Evolutionary conservation across 768 basidiomycete species (phyloP).

Genomic region (Infundibulicybe gibba): DNA sequence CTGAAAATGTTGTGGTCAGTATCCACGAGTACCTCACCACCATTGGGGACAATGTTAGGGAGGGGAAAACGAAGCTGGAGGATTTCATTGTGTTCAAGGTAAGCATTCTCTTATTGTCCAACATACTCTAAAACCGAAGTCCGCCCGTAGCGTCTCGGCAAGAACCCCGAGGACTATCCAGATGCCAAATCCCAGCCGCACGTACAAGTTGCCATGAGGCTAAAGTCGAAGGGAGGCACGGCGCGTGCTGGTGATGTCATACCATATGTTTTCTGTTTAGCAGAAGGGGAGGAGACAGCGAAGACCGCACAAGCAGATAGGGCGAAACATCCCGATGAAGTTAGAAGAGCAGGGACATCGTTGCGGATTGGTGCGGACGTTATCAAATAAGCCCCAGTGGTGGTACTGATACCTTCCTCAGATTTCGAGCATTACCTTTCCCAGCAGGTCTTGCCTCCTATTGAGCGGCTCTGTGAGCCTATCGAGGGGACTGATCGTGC

Average conservation of each 20-base stretch:
- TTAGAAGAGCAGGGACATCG: constrained; percentile 62
- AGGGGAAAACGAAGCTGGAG: constrained; percentile 77
- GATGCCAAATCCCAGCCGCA: constrained; percentile 95
- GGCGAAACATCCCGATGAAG: constrained; percentile 92
- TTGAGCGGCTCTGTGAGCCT: constrained; percentile 92
- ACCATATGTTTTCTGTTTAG: constrained; percentile 89
- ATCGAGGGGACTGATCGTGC: constrained; percentile 95
- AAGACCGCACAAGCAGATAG: constrained; percentile 83
- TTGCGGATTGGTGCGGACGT: constrained; percentile 64
- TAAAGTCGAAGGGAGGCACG: constrained; percentile 80
- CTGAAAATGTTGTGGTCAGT: constrained; percentile 83
- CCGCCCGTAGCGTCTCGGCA: constrained; percentile 75
- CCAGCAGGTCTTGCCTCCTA: constrained; percentile 89
- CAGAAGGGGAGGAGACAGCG: constrained; percentile 65
- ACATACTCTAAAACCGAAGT: too few species aligned
- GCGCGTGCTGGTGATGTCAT: constrained; percentile 91
- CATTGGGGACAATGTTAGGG: constrained; percentile 75
- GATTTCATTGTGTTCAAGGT: constrained; percentile 97
- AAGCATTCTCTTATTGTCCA: constrained; percentile 7
- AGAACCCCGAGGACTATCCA: constrained; percentile 96
- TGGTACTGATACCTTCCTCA: constrained; percentile 19
- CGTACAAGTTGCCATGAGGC: constrained; percentile 89
- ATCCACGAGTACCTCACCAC: constrained; percentile 89
- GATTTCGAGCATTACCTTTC: constrained; percentile 92
- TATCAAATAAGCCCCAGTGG: too few species aligned